phyloP scores from a whole-genome alignment of 139 green algal genomes.

The Coelastrella sp. region DNA sequence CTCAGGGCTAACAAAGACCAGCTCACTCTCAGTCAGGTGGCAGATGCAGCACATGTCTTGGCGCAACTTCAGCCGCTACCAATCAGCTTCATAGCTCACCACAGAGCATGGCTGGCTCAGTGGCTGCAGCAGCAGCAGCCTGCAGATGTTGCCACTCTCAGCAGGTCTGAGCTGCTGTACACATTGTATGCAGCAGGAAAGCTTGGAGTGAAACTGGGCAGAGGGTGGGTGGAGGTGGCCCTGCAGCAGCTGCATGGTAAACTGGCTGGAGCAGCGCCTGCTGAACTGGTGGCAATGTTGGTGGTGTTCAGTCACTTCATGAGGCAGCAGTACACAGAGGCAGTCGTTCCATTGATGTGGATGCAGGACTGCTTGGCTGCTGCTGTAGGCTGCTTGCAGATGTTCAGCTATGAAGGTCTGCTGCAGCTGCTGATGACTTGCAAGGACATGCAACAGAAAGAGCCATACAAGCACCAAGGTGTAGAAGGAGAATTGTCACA shows the following conservation, averaged over 20 bases:
- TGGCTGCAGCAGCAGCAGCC: neutral
- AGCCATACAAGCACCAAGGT: too few relatives aligned
- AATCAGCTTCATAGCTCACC: neutral
- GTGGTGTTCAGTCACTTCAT: constrained; percentile 14
- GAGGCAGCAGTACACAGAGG: neutral
- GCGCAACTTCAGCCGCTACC: constrained; percentile 4
- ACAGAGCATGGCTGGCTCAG: neutral
- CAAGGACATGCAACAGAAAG: too few relatives aligned
- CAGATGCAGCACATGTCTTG: constrained; percentile 43
- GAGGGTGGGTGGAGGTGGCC: neutral
- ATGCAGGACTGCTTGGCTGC: neutral
- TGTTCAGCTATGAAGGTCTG: constrained; percentile 37
- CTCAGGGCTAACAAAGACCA: neutral
- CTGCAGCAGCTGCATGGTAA: neutral
- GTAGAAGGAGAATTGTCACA: too few relatives aligned
- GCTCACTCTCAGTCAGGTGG: constrained; percentile 13
- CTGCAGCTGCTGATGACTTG: constrained; percentile 36
- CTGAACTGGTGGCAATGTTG: constrained; percentile 30
- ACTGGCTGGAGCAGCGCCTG: neutral
- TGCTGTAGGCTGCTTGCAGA: neutral
- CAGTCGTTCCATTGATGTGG: neutral
- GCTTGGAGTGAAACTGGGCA: neutral
- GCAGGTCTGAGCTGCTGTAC: constrained; percentile 38
- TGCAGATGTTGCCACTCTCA: neutral
- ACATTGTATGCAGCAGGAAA: constrained; percentile 24